Evolutionary conservation across 495 filamentous ascomycete species (phyloP), one percentile per base, ranked within the genome.

Genomic region (Aspergillus hancockii): DNA sequence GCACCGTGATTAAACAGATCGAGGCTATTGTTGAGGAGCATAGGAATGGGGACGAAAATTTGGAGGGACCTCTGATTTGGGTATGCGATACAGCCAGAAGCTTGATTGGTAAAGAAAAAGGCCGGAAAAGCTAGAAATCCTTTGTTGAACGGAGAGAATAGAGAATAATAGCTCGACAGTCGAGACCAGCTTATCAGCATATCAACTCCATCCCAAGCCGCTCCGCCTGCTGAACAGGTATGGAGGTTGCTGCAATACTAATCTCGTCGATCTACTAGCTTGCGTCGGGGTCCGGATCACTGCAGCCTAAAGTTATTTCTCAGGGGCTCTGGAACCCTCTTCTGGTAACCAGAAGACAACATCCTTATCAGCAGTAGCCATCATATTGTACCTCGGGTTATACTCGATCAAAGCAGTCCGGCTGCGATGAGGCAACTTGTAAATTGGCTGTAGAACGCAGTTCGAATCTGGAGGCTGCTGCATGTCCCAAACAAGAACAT

Each of bases 321-420:
- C 72, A 1, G 70, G 57, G 8, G 67, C 49, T 55, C 67, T 71
- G 8, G 70, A 52, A 31, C 54, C 53, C 16, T 79, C 76, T 19
- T 79, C 75, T 4, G 94, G 94, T 32, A 95, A 71, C 93, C 94
- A 98, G 59, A 98, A 91, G 49, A 94, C 75, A 56, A 93, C 79
- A 60, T 97, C 93, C 66, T 87, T 87, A 66, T 98, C 92, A 6
- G 89, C 95, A 41, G 86, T 92, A 16, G 89, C 92, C 60, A 97
- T 77, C 79, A 97, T 85, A 71, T 97, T 96, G 73, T 86, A 91
- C 46, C 91, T 81, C 8, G 91, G 95, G 73, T 96, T 98, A 69
- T 90, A 93, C 46, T 90, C 90, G 51, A 97, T 83, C 10, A 96
- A 79, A 0, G 87, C 87, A 9, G 85, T 85, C 64, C 84, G 82